Conservation (phyloP, 2,329 filamentous ascomycete genomes). For the Alternaria gaisen region DNA sequence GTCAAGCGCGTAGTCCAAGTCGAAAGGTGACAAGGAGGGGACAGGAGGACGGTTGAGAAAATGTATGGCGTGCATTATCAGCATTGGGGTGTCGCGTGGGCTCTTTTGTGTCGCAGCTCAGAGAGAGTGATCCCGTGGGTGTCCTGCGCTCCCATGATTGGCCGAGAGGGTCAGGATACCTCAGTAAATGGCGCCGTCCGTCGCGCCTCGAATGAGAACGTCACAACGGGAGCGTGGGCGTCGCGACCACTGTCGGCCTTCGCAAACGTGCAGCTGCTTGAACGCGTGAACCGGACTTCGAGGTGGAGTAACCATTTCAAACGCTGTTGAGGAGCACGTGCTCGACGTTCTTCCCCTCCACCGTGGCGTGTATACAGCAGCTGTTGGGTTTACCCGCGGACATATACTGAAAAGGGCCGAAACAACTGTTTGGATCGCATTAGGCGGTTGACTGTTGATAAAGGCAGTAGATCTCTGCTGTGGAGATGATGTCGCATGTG, state of each 20-base stretch:
- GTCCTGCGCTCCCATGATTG: constrained; percentile 32
- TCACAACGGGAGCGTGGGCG: constrained; percentile 36
- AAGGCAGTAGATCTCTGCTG: background rate
- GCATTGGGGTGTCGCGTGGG: constrained; percentile 41
- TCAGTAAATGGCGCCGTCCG: constrained; percentile 14
- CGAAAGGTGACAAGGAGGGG: constrained; percentile 20
- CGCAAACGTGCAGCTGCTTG: constrained; percentile 16
- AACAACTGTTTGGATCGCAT: background rate
- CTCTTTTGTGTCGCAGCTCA: constrained; percentile 35
- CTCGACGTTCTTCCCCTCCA: constrained; percentile 10
- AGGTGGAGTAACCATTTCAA: background rate
- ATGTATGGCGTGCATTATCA: constrained; percentile 30
- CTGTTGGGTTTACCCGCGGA: constrained; percentile 1
- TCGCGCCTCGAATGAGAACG: constrained; percentile 39
- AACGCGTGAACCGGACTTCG: constrained; percentile 20
- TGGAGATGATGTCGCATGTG: constrained; percentile 8
- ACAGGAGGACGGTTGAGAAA: constrained; percentile 12
- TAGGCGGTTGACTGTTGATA: background rate
- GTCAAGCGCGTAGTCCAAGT: constrained; percentile 16
- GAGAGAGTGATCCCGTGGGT: constrained; percentile 28
- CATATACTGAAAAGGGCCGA: constrained; percentile 1
- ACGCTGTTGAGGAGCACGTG: constrained; percentile 29
- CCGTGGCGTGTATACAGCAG: background rate
- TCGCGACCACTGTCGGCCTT: constrained; percentile 24
- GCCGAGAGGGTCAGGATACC: constrained; percentile 5